Evolutionary conservation across 1,284 basidiomycete species (phyloP), one percentile per base, ranked within the genome.

Genomic region (Xerocomus minutiporus): DNA sequence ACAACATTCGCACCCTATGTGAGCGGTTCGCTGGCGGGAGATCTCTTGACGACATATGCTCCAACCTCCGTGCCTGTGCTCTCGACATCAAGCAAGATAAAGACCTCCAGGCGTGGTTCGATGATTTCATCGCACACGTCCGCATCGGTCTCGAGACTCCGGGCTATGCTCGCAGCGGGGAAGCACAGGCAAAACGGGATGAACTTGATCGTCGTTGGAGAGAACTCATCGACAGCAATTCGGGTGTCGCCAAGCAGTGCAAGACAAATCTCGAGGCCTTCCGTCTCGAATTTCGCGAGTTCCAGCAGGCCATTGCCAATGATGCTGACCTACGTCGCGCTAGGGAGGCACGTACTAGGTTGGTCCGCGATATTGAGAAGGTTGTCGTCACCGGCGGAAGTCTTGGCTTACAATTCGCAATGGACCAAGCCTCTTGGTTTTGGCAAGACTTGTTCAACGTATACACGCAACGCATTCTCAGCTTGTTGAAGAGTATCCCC

Each of bases 381-480:
- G 61, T 79, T 15, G 57, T 75, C 7, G 71, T 73, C 23, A 69
- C 71, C 0, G 69, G 73, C 0, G 57, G 53, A 1, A 42, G 50
- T 39, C 54, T 66, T 0, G 76, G 77, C 12, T 50, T 82, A 44
- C 75, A 82, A 58, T 72, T 75, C 9, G 73, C 76, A 3, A 62
- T 82, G 58, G 81, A 84, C 45, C 75, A 81, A 43, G 76, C 77
- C 4, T 77, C 80, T 1, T 87, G 85, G 85, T 78, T 88, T 69
- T 86, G 83, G 82, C 78, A 83, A 63, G 86, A 88, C 50, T 49
- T 86, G 6, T 81, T 86, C 73, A 82, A 79, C 54, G 81, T 84
- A 5, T 84, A 86, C 52, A 59, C 82, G 1, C 84, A 84, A 6
- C 75, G 75, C 9, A 26, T 79, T 1, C 62, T 84, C 48, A 59